A percentile compares a stretch with the other conserved stretches of the same genome.
These are phyloP conservation scores for Cordyceps cateniannulata DNA, from an alignment of 2,329 filamentous ascomycete species.

Conservation along the genomic window DNA sequence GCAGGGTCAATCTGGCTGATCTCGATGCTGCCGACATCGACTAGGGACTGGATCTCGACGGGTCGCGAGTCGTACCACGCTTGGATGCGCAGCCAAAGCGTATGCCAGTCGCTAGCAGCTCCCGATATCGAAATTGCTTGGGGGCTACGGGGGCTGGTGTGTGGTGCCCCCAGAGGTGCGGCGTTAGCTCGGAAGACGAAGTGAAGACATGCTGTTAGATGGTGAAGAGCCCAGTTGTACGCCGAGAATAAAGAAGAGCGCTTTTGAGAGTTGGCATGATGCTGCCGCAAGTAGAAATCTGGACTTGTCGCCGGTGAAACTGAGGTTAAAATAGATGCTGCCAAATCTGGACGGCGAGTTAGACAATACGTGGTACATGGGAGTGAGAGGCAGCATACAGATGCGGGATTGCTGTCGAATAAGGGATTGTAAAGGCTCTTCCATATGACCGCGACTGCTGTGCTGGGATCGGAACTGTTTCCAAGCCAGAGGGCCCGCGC, in stretches of 20 bases:
- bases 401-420: slow-evolving; percentile 14
- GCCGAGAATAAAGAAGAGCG: background rate
- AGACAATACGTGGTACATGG: background rate
- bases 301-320: slow-evolving; percentile 9
- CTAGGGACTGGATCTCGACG: slow-evolving; percentile 14
- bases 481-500: slow-evolving; percentile 10
- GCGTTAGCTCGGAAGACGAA: background rate
- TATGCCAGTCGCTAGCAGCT: slow-evolving; percentile 13
- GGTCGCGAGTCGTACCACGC: slow-evolving; percentile 16
- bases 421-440: slow-evolving; percentile 16
- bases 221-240: background rate
- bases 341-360: slow-evolving; percentile 11
- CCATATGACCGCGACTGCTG: background rate
- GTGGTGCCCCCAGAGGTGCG: background rate
- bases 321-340: slow-evolving; percentile 13
- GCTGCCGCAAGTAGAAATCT: background rate
- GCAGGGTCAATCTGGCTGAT: slow-evolving; percentile 16
- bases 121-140: background rate
- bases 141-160: background rate
- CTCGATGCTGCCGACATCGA: slow-evolving; percentile 18
- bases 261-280: background rate
- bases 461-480: background rate
- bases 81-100: slow-evolving; percentile 16
- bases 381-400: slow-evolving; percentile 5
- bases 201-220: slow-evolving; percentile 2